Evolutionary conservation across 2,329 filamentous ascomycete species (phyloP), one percentile per base, ranked within the genome.

Genomic region (Endoconidiophora polonica): DNA sequence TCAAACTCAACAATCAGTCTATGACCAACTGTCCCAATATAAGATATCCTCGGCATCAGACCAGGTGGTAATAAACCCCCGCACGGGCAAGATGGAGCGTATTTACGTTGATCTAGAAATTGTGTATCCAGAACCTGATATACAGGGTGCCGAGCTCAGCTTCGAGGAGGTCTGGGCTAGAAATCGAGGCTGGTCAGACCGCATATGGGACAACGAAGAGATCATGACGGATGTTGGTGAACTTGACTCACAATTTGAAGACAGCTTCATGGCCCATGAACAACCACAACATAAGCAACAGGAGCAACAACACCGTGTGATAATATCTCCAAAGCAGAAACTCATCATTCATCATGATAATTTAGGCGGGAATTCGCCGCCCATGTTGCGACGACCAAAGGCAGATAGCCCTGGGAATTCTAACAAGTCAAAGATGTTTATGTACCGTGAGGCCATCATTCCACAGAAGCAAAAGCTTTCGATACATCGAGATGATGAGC

Each of bases 141-240:
- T 83, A 54, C 73, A 78, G 1, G 77, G 76, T 2, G 78, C 78
- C 29, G 90, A 95, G 63, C 73, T 84, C 54, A 90, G 85, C 59
- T 94, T 96, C 60, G 91, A 98, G 61, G 91, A 98, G 65, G 67
- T 98, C 20, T 79, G 87, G 66, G 90, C 90, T 26, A 73, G 73
- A 40, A 77, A 77, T 56, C 75, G 84, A 51, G 90, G 90, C 1
- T 80, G 79, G 68, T 65, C 83, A 33, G 67, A 76, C 55, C 68
- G 69, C 43, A 65, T 68, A 16, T 83, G 77, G 77, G 66, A 72
- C 23, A 66, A 70, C 4, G 66, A 70, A 46, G 52, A 53, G 40
- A 40, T 44, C 20, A 48, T 46, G 36, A 44, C 45, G 18, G 48
- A 50, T 20, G 44, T 40, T 22, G 48, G 44, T 7, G 44, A 48